Base-by-base conservation (phyloP, 2,329 filamentous ascomycete genomes). In the Alternaria brassicae region DNA sequence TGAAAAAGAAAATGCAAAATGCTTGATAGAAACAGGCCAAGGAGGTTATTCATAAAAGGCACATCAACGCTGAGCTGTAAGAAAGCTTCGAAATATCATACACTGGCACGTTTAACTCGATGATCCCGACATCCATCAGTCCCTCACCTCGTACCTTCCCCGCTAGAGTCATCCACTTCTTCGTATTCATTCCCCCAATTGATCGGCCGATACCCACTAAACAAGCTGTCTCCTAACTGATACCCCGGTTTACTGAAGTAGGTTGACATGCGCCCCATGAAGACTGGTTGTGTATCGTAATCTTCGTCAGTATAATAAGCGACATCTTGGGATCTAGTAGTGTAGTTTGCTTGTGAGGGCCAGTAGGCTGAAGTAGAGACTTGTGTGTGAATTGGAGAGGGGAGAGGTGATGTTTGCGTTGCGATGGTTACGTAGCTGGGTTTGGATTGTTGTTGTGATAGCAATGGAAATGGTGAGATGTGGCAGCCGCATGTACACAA, bases 171-270 rank as follows among this genome's bases (percentile, higher is more conserved):
- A 10, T 34, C 47, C 15, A 36, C 6, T 15, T 53, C 39, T 6
- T 23, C 51, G 28, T 44, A 36, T n/a, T 10, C 28, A 50, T 9
- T 28, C 12, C 21, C 40, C 39, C 56, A 59, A 17, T 51, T 30
- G 19, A 61, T 57, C 9, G 53, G 53, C n/a, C 65, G 60, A 56
- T 75, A 75, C 2, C 61, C 63, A 23, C 68, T 68, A 7, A 61
- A 53, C 21, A 77, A 45, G 28, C 74, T 70, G 53, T 75, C 72
- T 0, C 75, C 74, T 1, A 77, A 62, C 40, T 73, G 70, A 36
- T 77, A 77, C 3, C 70, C 70, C 0, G 73, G 73, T 21, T 71
- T 73, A 12, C 61, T 70, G 53, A 76, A 77, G 40, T 72, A 77
- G 19, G 69, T 69, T 30, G 74, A 61, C 72, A 74, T 73, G 17